Evolutionary conservation across 495 filamentous ascomycete genomes (phyloP), one percentile per base, ranked within the genome.

Genomic region (Letharia columbiana): DNA sequence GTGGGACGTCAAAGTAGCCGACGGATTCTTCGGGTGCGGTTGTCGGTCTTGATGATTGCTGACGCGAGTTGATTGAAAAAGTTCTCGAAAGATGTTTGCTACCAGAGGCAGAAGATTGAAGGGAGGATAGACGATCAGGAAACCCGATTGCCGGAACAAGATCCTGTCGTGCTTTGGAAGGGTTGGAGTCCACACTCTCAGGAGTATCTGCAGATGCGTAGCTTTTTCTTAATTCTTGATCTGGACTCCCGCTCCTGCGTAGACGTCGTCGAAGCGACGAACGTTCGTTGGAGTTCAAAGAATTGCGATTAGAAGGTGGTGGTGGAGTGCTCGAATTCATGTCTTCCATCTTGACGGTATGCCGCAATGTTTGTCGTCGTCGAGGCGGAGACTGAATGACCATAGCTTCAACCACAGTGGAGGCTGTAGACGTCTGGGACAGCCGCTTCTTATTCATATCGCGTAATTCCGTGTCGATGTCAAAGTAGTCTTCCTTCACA

Each of bases 101-200:
- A 65, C 70, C 74, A 18, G 76, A 69, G 10, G 72, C 71, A 31
- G 77, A 75, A 52, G 83, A 85, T 56, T 82, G 84, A 13, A 88
- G 74, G 17, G 89, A 91, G 15, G 88, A 85, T 31, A 75, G 80
- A 50, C 89, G 81, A 54, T 90, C 81, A 17, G 89, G 89, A 50
- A 91, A 84, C 28, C 91, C 83, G 20, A 90, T 83, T 60, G 91
- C 88, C 8, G 87, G 87, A 61, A 89, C 87, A 8, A 86, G 79
- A 58, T 87, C 84, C 41, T 80, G 78, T n/a, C 80, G 77, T 17
- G 79, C 80, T 61, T 78, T 84, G 42, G 74, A 77, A 23, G 72
- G 63, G 10, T 74, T 75, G 5, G 81, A 81, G 54, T 81, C 80
- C n/a, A 79, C 80, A 60, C 79, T 84, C 41, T 75, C 72, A 11